Evolutionary conservation across 371 early-diverging fungal species (phyloP).

Genomic region (Gilbertella persicaria): DNA sequence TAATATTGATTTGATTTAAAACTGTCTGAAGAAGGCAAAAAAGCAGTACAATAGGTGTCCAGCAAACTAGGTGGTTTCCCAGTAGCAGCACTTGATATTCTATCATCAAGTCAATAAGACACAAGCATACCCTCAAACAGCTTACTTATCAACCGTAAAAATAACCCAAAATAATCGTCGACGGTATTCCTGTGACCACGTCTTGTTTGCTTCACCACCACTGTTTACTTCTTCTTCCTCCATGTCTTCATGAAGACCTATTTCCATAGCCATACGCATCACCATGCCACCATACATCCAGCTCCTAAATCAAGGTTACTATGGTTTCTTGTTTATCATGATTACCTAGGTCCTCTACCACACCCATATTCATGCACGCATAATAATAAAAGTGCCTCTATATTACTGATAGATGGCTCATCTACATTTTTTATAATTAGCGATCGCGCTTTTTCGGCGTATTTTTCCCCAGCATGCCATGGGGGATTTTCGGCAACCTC

Average conservation of each 20-base stretch:
- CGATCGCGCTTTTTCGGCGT: conserved; percentile 40
- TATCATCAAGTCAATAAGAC: conserved; percentile 32
- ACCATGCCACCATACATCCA: conserved; percentile 78
- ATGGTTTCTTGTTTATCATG: too few relatives aligned
- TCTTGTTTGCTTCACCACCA: conserved; percentile 21
- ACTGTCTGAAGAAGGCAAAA: conserved; percentile 49
- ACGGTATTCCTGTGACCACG: conserved; percentile 34
- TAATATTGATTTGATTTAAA: conserved; percentile 22
- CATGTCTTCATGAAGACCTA: conserved; percentile 58
- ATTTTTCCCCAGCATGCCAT: conserved; percentile 52
- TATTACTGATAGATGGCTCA: conserved; percentile 51
- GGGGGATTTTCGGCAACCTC: conserved; percentile 46
- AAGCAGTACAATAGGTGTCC: conserved; percentile 56
- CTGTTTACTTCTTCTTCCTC: conserved; percentile 22
- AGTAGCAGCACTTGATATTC: conserved; percentile 29
- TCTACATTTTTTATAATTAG: conserved; percentile 40
- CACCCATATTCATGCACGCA: conserved; percentile 63
- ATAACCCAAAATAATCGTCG: conserved; percentile 31
- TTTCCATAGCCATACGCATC: conserved; percentile 58
- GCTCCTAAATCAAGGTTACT: too few relatives aligned
- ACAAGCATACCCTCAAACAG: conserved; percentile 25
- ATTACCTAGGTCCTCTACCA: conserved; percentile 55
- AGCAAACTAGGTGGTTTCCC: conserved; percentile 42
- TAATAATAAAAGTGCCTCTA: conserved; percentile 57
- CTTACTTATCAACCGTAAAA: conserved; percentile 26